Conservation (phyloP, 176 grass and related monocot genomes). For the Avena insularis region DNA sequence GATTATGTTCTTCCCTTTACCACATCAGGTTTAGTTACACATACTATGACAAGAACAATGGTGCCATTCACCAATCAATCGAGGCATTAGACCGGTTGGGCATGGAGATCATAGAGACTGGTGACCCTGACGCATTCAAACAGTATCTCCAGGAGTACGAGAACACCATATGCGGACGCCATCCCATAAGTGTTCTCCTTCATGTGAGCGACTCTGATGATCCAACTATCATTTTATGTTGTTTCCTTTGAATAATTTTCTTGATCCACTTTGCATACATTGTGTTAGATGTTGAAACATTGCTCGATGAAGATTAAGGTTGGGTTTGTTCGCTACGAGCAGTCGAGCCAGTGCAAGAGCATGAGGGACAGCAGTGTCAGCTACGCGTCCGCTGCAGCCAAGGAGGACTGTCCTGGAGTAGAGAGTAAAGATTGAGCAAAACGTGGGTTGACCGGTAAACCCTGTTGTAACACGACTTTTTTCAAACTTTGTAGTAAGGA, state of each 20-base stretch:
- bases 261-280: background rate
- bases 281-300: constrained; percentile 72
- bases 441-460: background rate
- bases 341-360: constrained; percentile 91
- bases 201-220: constrained; percentile 54
- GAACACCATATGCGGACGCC: constrained; percentile 95
- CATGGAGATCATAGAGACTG: constrained; percentile 97
- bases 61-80: constrained; percentile 87
- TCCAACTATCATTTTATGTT: background rate
- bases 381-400: constrained; percentile 83
- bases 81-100: constrained; percentile 88
- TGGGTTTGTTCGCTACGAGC: constrained; percentile 84
- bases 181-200: constrained; percentile 93
- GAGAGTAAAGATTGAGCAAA: constrained; percentile 21
- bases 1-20: constrained; percentile 30
- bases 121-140: constrained; percentile 76
- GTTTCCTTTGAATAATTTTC: background rate
- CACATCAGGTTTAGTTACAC: constrained; percentile 85
- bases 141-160: constrained; percentile 68
- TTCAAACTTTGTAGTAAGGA: constrained; percentile 34
- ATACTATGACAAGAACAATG: constrained; percentile 83
- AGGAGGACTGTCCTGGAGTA: constrained; percentile 45
- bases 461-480: constrained; percentile 5
- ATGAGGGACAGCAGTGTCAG: constrained; percentile 82
- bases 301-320: constrained; percentile 74